Percentiles rank a stretch among this genome's conserved stretches.
Evolutionary conservation across 768 basidiomycete genomes (phyloP).

Genomic region (Porphyrellus cyaneotinctus): DNA sequence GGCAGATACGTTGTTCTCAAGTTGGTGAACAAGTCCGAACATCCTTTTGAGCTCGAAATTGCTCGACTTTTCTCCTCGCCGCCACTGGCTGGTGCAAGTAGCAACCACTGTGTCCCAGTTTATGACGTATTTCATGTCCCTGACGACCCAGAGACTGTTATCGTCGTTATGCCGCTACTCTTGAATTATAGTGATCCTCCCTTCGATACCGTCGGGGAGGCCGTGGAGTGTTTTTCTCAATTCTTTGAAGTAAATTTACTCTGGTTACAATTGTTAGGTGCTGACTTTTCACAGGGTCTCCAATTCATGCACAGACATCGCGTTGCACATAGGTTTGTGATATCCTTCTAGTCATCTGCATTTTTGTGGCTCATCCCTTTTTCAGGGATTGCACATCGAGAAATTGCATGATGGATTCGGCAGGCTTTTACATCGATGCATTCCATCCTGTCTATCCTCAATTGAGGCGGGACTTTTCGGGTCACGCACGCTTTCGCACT

Average conservation of each 20-base stretch:
- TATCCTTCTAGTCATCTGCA: neutral
- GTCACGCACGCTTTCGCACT: neutral
- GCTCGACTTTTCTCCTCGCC: neutral
- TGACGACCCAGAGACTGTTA: neutral
- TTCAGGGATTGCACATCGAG: neutral
- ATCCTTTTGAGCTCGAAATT: neutral
- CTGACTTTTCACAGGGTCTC: neutral
- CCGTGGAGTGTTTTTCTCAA: neutral
- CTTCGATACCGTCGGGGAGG: neutral
- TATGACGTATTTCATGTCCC: neutral
- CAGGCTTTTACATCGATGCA: neutral
- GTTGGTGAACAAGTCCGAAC: neutral
- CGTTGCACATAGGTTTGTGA: neutral
- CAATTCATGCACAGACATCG: neutral
- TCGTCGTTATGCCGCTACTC: neutral
- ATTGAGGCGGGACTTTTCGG: neutral
- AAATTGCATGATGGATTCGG: neutral
- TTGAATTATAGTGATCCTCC: neutral
- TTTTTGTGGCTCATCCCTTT: too few relatives aligned
- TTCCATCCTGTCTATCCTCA: neutral
- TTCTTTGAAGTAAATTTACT: neutral
- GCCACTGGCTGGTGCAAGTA: neutral
- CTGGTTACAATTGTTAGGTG: neutral
- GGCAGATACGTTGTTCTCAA: neutral
- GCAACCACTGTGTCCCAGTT: neutral